Evolutionary conservation across 139 green algal genomes (phyloP).

Genomic region (Pleodorina starrii): DNA sequence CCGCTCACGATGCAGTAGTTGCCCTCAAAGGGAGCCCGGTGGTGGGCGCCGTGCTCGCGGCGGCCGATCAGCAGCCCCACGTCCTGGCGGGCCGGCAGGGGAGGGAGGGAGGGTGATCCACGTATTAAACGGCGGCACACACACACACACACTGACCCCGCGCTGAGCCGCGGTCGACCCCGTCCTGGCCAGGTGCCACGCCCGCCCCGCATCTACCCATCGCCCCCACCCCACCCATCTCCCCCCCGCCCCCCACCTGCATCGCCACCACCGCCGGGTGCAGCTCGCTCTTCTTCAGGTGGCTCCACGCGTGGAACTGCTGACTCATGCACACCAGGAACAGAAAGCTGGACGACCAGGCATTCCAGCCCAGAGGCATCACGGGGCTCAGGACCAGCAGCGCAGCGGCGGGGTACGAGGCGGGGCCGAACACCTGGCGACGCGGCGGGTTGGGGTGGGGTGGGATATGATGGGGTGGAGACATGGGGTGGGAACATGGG

Average conservation of each 20-base stretch:
- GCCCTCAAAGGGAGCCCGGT: slow-evolving; percentile 90
- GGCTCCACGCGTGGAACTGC: slow-evolving; percentile 97
- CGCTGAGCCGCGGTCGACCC: too few relatives aligned
- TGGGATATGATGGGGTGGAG: too few relatives aligned
- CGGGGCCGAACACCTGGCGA: slow-evolving; percentile 72
- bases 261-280: slow-evolving; percentile 77
- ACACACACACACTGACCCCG: too few relatives aligned
- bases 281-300: slow-evolving; percentile 94
- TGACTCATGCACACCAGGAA: slow-evolving; percentile 92
- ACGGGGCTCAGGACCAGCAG: slow-evolving; percentile 64
- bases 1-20: slow-evolving; percentile 99
- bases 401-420: slow-evolving; percentile 43
- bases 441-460: too few relatives aligned
- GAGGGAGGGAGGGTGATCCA: background rate
- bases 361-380: slow-evolving; percentile 60
- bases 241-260: too few relatives aligned
- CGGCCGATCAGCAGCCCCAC: slow-evolving; percentile 85
- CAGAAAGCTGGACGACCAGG: slow-evolving; percentile 83
- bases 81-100: slow-evolving; percentile 64
- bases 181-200: too few relatives aligned
- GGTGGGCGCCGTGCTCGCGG: slow-evolving; percentile 93
- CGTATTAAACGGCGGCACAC: too few relatives aligned
- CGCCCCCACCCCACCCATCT: too few relatives aligned
- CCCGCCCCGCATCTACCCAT: too few relatives aligned
- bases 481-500: too few relatives aligned